Base-by-base conservation (phyloP, 2,329 filamentous ascomycete genomes). In the Pseudopithomyces maydicus region DNA sequence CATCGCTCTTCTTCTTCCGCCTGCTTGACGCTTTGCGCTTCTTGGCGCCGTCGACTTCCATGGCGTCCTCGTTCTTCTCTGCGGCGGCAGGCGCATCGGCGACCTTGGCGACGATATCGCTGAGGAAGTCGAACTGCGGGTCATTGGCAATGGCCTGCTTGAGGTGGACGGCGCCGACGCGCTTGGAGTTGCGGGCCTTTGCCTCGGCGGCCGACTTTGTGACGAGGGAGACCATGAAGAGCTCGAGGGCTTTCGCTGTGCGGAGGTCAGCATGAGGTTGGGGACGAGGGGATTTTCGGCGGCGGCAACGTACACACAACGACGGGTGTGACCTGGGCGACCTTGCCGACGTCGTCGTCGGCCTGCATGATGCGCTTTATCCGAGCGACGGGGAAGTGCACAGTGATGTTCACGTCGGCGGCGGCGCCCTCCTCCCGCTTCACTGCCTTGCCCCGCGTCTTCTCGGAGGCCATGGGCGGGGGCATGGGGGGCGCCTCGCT, bases 301-400 rank as follows among this genome's bases (percentile, higher is more conserved):
- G 20, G n/a, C 29, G 8, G 36, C 10, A 11, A 80, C 85, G 71
- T 83, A 87, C 86, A 87, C 43, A 98, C 94, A 23, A 94, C 95
- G 55, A 97, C 96, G 15, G 94, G 94, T 0, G 95, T 97, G 59
- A 98, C 95, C 77, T 99, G 95, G 3, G 95, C 93, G 10, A 99
- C 95, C 79, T 99, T 99, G 60, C 95, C 95, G 0, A 99, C 93
- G 74, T 99, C 95, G 73, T 99, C 95, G 72, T 99, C 95, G 11
- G 94, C 94, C 79, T 99, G 95, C 95, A 99, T 98, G 70, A 99
- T 98, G 50, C 95, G 88, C 83, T 99, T 99, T 81, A 99, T 99
- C 60, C 95, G 86, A 14, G 95, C 95, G 32, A 96, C 96, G 1
- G 95, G 95, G 71, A 99, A 99, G 71, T 97, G 97, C 33, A 94